Base-by-base conservation (phyloP, 2,329 filamentous ascomycete genomes). In the Colletotrichum nymphaeae region DNA sequence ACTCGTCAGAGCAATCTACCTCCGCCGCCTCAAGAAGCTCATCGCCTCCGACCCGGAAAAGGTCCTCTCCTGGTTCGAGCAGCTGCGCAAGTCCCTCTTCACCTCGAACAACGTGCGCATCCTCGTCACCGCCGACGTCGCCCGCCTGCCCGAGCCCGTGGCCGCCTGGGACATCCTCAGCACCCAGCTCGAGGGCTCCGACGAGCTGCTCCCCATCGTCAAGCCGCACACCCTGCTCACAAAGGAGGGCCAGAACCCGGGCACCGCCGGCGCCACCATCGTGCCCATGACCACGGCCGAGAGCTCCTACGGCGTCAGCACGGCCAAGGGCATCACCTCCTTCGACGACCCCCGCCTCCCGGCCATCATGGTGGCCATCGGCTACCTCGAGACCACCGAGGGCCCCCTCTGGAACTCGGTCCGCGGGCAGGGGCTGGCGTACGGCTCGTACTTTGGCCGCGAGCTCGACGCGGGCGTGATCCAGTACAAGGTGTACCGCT, bases 351-450 rank as follows among this genome's bases (percentile, higher is more conserved):
- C 95, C 0, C 89, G 91, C 19, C 87, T 98, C 1, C 95, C 97
- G 0, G 92, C 95, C 2, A 88, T 98, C 64, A 90, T 97, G 81
- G 95, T 99, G 8, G 95, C 96, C 1, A 91, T 95, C 63, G 92
- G 95, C 24, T 98, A 98, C 80, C 92, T 99, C 74, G 95, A 98
- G 80, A 92, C 95, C 1, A 93, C 97, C 22, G 97, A 99, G 83
- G 97, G 97, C 0, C 97, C 97, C 0, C 90, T 99, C 37, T 98
- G 97, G 96, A 93, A 93, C 75, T 94, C 95, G 0, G 94, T 98
- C 62, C 94, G 97, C 59, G 97, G 97, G 69, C 97, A 94, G 56
- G 97, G 97, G 57, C 91, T 98, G 65, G 97, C 97, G 0, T 99
- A 99, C 80, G 95, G 95, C 66, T 93, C 93, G 1, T 91, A 89